Conservation (phyloP, 2,329 filamentous ascomycete species). For the Phoma sp. region DNA sequence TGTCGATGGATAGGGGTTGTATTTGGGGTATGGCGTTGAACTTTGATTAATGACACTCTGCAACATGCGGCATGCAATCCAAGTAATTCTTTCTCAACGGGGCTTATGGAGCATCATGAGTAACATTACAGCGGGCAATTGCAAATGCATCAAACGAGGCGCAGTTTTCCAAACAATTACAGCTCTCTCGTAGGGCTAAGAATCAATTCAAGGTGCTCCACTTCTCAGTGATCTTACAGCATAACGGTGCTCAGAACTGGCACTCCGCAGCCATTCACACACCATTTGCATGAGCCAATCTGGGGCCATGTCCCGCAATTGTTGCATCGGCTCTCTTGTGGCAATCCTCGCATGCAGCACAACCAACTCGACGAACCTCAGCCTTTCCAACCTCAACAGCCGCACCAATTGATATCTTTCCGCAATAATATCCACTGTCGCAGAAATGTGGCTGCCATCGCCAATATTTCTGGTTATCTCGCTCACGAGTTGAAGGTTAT, state of each 20-base stretch:
- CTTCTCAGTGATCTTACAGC: too few species aligned
- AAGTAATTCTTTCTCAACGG: too few species aligned
- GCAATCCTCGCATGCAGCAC: background rate
- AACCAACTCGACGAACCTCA: background rate
- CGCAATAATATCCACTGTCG: background rate
- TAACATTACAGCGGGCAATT: too few species aligned
- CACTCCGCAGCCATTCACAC: background rate
- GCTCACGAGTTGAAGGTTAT: too few species aligned
- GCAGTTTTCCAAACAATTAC: too few species aligned
- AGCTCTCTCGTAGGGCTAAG: too few species aligned
- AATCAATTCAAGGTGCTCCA: too few species aligned
- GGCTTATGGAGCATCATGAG: too few species aligned
- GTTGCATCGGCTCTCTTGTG: background rate
- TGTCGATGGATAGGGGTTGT: background rate
- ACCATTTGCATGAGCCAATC: background rate
- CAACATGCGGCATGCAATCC: conserved; percentile 10
- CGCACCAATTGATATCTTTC: background rate
- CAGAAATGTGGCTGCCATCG: background rate
- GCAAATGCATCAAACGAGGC: too few species aligned
- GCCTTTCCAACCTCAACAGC: background rate
- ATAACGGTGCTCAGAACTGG: background rate
- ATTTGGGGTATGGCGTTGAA: conserved; percentile 3
- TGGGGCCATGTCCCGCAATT: background rate
- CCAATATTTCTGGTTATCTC: background rate
- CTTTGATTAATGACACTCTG: conserved; percentile 8